These are phyloP conservation scores for Cnidoscolus chayamansa DNA, from an alignment of 441 rosid genomes.

Conservation along the genomic window DNA sequence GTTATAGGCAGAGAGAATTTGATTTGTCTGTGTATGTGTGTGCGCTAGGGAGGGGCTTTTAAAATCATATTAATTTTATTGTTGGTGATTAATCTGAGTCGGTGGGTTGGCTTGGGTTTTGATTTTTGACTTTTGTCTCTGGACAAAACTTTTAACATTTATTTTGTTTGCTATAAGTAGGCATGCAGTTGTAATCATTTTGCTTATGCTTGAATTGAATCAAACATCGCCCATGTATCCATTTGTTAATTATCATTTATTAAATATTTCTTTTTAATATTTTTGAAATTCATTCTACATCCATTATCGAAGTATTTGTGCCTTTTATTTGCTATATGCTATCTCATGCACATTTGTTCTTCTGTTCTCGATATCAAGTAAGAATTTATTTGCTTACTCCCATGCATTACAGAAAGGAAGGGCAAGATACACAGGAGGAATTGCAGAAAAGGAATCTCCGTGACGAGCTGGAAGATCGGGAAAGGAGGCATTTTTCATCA, in stretches of 20 bases:
- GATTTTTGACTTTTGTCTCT: too few relatives aligned
- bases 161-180: not conserved
- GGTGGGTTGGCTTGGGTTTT: not conserved
- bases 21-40: not conserved
- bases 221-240: not conserved
- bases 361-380: not conserved
- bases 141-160: not conserved
- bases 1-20: not conserved
- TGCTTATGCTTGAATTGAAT: not conserved
- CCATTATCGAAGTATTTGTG: not conserved
- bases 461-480: constrained; percentile 89
- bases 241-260: not conserved
- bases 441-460: constrained; percentile 80
- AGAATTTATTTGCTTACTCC: constrained; percentile 11
- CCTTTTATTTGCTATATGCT: not conserved
- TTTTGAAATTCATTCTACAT: not conserved
- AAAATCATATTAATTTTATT: too few relatives aligned
- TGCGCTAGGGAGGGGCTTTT: not conserved
- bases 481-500: constrained; percentile 83
- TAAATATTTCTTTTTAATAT: not conserved
- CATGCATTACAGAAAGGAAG: constrained; percentile 67
- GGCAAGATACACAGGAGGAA: constrained; percentile 88
- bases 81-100: not conserved
- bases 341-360: not conserved
- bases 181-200: not conserved